Conservation (phyloP, 208 protist genomes). For the Trypanosoma rangeli region DNA sequence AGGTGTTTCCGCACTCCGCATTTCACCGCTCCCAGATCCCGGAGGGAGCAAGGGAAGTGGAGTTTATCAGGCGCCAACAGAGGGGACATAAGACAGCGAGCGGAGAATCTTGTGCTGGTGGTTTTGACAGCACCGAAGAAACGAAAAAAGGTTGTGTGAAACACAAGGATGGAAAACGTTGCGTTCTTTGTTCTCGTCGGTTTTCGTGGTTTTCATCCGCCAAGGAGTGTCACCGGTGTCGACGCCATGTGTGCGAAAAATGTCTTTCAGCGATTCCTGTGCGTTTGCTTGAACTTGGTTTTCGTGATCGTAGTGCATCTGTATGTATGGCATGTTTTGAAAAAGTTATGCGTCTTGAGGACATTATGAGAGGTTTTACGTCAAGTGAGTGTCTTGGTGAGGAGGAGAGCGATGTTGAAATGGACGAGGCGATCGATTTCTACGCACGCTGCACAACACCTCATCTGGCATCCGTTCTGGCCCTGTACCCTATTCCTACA, state of each 20-base stretch:
- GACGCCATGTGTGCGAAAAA: slow-evolving; percentile 25
- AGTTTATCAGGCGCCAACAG: slow-evolving; percentile 2
- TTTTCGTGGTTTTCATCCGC: slow-evolving; percentile 22
- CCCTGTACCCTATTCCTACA: background rate
- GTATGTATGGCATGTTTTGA: slow-evolving; percentile 21
- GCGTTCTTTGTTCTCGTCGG: slow-evolving; percentile 13
- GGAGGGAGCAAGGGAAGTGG: slow-evolving; percentile 6
- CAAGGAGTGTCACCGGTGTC: slow-evolving; percentile 26
- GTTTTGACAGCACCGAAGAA: background rate
- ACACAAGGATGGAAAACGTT: slow-evolving; percentile 6
- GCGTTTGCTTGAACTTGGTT: slow-evolving; percentile 13
- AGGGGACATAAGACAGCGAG: background rate
- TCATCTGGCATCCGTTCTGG: background rate
- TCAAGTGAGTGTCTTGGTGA: slow-evolving; percentile 14
- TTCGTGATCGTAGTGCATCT: background rate
- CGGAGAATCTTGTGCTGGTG: background rate
- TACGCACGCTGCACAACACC: slow-evolving; percentile 24
- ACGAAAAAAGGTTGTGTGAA: background rate
- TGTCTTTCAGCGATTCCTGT: slow-evolving; percentile 17
- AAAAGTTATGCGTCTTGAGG: slow-evolving; percentile 11
- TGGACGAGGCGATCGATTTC: slow-evolving; percentile 20
- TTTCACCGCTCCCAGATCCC: slow-evolving; percentile 19
- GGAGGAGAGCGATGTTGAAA: slow-evolving; percentile 23
- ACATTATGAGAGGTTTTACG: background rate
- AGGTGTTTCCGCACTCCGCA: slow-evolving; percentile 29